Evolutionary conservation across 495 filamentous ascomycete species (phyloP).

Genomic region (Choiromyces venosus): DNA sequence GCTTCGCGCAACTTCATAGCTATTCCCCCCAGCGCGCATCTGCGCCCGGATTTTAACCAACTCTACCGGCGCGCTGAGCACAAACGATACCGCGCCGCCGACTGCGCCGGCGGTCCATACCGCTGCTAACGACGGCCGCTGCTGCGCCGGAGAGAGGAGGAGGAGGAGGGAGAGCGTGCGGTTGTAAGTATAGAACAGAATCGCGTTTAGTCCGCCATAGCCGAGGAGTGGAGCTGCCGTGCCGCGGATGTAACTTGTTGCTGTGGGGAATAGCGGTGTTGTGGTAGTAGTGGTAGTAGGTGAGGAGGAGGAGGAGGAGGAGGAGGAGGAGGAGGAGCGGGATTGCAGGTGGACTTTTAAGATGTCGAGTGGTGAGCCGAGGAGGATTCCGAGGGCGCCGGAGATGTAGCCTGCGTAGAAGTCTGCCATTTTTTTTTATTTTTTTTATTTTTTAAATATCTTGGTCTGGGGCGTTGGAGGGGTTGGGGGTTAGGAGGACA

Average conservation of each 20-base stretch:
- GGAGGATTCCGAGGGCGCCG: constrained; percentile 72
- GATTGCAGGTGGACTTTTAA: constrained; percentile 80
- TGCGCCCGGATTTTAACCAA: constrained; percentile 82
- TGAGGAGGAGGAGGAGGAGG: constrained; percentile 4
- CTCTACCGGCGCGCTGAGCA: constrained; percentile 77
- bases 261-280: constrained; percentile 8
- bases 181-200: constrained; percentile 83
- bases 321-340: constrained; percentile 38
- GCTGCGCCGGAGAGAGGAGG: constrained; percentile 5
- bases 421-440: neutral
- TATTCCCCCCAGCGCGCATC: constrained; percentile 46
- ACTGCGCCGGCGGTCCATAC: constrained; percentile 70
- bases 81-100: constrained; percentile 74
- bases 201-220: constrained; percentile 82
- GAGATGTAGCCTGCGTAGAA: constrained; percentile 61
- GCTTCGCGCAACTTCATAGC: constrained; percentile 55
- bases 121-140: constrained; percentile 47
- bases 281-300: too few relatives aligned
- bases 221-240: constrained; percentile 74
- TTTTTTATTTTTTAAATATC: neutral
- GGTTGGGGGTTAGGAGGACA: neutral
- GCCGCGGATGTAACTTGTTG: constrained; percentile 46
- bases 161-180: constrained; percentile 57
- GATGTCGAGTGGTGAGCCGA: constrained; percentile 82
- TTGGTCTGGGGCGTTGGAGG: neutral